Percentiles rank a stretch among this genome's conserved stretches.
Conservation (phyloP, 2,329 filamentous ascomycete species). For the Curvularia lunata region DNA sequence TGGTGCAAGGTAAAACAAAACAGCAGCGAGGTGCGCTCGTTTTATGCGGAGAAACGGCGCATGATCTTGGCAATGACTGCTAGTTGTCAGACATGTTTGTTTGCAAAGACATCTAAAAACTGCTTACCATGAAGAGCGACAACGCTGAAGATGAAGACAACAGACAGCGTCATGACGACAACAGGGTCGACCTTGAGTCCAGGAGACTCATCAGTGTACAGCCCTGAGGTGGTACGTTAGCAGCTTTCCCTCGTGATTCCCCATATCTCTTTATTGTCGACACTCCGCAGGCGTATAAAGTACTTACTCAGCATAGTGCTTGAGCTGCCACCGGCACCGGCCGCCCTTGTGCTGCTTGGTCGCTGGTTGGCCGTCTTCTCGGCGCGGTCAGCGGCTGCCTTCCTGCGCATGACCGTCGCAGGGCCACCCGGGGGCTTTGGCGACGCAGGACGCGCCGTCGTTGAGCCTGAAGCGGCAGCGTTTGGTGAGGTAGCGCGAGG, state of each 20-base stretch:
- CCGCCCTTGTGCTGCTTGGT: slow-evolving; percentile 88
- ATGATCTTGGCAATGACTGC: slow-evolving; percentile 95
- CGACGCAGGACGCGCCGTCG: slow-evolving; percentile 78
- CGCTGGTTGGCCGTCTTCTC: slow-evolving; percentile 94
- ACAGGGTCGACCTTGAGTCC: slow-evolving; percentile 98
- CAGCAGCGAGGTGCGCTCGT: neutral
- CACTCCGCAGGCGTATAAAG: neutral
- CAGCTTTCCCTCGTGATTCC: slow-evolving; percentile 3
- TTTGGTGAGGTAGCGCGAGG: slow-evolving; percentile 49
- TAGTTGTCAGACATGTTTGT: slow-evolving; percentile 23
- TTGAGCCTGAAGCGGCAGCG: slow-evolving; percentile 64
- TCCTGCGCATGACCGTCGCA: slow-evolving; percentile 91
- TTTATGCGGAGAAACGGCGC: slow-evolving; percentile 75
- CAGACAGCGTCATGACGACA: slow-evolving; percentile 91
- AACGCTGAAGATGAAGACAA: slow-evolving; percentile 99
- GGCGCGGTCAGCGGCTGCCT: slow-evolving; percentile 95
- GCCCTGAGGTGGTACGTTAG: slow-evolving; percentile 60
- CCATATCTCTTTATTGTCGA: neutral
- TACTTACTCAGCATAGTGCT: slow-evolving; percentile 96
- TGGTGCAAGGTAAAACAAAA: slow-evolving; percentile 17
- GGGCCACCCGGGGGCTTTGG: slow-evolving; percentile 91
- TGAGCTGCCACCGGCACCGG: slow-evolving; percentile 92
- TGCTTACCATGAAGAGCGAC: slow-evolving; percentile 92
- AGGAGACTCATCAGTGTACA: slow-evolving; percentile 98
- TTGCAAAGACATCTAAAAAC: neutral